Evolutionary conservation across 2,329 filamentous ascomycete genomes (phyloP).

Genomic region (Huntiella bhutanensis): DNA sequence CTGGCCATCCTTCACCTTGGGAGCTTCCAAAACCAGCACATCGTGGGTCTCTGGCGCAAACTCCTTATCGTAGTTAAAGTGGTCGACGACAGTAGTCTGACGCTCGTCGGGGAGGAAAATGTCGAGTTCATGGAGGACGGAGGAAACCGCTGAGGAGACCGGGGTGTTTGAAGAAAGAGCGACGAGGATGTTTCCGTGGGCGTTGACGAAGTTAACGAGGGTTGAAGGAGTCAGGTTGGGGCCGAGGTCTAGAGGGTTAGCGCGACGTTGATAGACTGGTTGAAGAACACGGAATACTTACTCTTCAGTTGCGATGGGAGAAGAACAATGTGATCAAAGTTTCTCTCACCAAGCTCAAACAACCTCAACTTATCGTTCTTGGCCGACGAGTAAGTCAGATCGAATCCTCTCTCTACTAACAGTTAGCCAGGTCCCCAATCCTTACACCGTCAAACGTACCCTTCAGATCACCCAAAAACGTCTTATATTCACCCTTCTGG

Average conservation of each 20-base stretch:
- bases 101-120: constrained; percentile 74
- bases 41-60: constrained; percentile 73
- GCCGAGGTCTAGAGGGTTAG: constrained; percentile 47
- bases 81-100: constrained; percentile 72
- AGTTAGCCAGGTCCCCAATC: neutral
- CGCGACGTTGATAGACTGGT: neutral
- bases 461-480: constrained; percentile 56
- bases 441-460: constrained; percentile 26
- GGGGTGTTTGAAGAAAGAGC: constrained; percentile 55
- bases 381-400: constrained; percentile 63
- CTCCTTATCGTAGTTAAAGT: constrained; percentile 76
- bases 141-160: constrained; percentile 54
- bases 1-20: constrained; percentile 46
- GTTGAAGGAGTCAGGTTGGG: constrained; percentile 70
- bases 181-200: constrained; percentile 76
- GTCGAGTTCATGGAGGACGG: constrained; percentile 72
- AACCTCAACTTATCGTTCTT: constrained; percentile 61
- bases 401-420: constrained; percentile 56
- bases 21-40: constrained; percentile 59
- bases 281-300: constrained; percentile 19
- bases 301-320: constrained; percentile 84
- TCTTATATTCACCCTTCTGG: constrained; percentile 67
- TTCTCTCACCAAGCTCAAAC: constrained; percentile 70
- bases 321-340: constrained; percentile 79
- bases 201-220: constrained; percentile 80